Base-by-base conservation (phyloP, 768 basidiomycete genomes). In the Lyophyllum shimeji region DNA sequence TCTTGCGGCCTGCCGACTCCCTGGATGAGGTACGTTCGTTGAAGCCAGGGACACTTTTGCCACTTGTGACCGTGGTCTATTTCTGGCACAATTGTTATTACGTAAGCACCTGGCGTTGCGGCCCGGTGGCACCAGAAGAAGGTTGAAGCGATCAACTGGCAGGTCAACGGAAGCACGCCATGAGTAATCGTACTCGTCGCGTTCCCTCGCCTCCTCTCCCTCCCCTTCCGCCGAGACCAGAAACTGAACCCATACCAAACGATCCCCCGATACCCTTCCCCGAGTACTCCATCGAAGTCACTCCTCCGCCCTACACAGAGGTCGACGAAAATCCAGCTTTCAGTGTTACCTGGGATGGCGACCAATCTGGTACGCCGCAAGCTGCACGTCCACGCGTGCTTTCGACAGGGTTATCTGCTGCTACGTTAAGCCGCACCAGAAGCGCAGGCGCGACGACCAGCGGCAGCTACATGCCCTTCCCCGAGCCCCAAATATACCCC, bases 401-500 rank as follows among this genome's bases (percentile, higher is more conserved):
- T 20, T 77, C 77, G 2, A 66, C 73, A 44, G 61, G 69, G 6
- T 29, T 64, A 13, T 55, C 65, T 23, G 64, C 60, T 25, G 68
- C 56, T 56, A 65, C 69, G 23, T 67, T 71, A 31, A 71, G 64
- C 52, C 74, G 79, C 48, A 61, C 82, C 13, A 64, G 66, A 25
- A 81, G 76, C 60, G 69, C 68, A n/a, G 60, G 73, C 47, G 58
- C 56, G 5, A 45, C 56, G 4, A 60, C 62, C 7, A 55, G 25
- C 53, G 57, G 62, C 33, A 55, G 58, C 21, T 62, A 65, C 7
- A 65, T 81, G 17, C 57, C 74, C 6, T 82, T 84, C 57, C 81
- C 84, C 23, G 81, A 86, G 46, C 78, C 83, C 12, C 77, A 81
- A 58, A 56, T 83, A 25, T 72, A 78, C 55, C 78, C 81, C 50